Conservation (phyloP, 1,284 basidiomycete genomes). For the Fereydounia khargensis region DNA sequence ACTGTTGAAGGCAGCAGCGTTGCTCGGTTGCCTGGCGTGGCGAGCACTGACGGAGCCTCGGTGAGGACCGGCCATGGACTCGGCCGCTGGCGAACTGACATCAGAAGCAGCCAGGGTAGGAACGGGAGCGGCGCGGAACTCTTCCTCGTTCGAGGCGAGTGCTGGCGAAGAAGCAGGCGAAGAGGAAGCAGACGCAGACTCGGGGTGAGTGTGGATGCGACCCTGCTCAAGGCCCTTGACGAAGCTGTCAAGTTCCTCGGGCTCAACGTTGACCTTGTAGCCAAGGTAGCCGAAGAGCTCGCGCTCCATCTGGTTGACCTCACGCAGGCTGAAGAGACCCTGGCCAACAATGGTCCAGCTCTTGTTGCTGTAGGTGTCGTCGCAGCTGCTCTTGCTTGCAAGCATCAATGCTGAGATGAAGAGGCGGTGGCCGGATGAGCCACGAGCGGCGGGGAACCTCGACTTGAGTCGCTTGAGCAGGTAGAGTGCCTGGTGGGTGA, state of each 20-base stretch:
- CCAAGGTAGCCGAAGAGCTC: slow-evolving; percentile 57
- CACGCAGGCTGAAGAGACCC: slow-evolving; percentile 52
- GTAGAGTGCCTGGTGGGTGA: slow-evolving; percentile 53
- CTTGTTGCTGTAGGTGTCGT: slow-evolving; percentile 58
- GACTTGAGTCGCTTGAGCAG: slow-evolving; percentile 54
- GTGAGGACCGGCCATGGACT: slow-evolving; percentile 24
- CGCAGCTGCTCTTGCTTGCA: slow-evolving; percentile 55
- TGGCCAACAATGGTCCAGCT: slow-evolving; percentile 57
- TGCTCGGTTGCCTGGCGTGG: slow-evolving; percentile 27
- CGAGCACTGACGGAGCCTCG: slow-evolving; percentile 12
- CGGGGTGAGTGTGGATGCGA: slow-evolving; percentile 3
- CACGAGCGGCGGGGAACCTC: slow-evolving; percentile 54
- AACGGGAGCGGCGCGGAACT: neutral
- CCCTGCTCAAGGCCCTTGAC: slow-evolving; percentile 39
- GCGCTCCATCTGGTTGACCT: slow-evolving; percentile 58
- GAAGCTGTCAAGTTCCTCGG: slow-evolving; percentile 47
- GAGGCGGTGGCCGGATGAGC: slow-evolving; percentile 56
- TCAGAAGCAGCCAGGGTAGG: slow-evolving; percentile 21
- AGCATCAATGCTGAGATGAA: slow-evolving; percentile 58
- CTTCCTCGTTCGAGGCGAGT: slow-evolving; percentile 14
- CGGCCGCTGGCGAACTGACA: slow-evolving; percentile 25
- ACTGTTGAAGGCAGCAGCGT: slow-evolving; percentile 14
- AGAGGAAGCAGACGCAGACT: too few relatives aligned
- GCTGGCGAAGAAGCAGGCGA: too few relatives aligned
- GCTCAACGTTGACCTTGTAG: slow-evolving; percentile 48